Percentiles rank a stretch among this genome's conserved stretches.
These are phyloP conservation scores for Cyclotella sp. DNA, from an alignment of 108 stramenopile species.

Conservation along the genomic window DNA sequence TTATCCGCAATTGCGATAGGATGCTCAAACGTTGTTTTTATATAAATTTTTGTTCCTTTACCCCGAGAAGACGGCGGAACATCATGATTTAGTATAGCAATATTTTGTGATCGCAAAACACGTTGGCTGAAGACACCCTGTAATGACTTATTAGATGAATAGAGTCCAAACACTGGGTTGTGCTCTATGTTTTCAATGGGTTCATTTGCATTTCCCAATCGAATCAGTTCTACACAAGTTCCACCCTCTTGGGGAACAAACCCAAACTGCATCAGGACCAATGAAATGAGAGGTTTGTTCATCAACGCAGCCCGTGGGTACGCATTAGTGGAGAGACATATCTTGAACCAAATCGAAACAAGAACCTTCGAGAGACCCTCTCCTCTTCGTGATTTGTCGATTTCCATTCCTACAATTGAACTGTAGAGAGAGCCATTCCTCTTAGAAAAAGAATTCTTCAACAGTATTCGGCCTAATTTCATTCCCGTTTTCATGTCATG, in stretches of 20 bases:
- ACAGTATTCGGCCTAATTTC: slow-evolving; percentile 48
- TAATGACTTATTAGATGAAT: slow-evolving; percentile 38
- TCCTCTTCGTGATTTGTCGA: slow-evolving; percentile 33
- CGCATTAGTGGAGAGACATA: slow-evolving; percentile 39
- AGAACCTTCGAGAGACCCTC: slow-evolving; percentile 50
- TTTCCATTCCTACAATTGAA: slow-evolving; percentile 55
- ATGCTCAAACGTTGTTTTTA: slow-evolving; percentile 50
- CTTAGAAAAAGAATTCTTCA: slow-evolving; percentile 38
- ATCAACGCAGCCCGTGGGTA: slow-evolving; percentile 55
- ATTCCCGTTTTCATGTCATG: slow-evolving; percentile 22
- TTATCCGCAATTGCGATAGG: slow-evolving; percentile 37
- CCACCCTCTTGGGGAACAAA: slow-evolving; percentile 52
- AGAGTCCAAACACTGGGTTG: slow-evolving; percentile 34
- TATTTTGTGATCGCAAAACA: slow-evolving; percentile 41
- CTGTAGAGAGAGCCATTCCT: slow-evolving; percentile 14
- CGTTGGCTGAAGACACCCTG: slow-evolving; percentile 43
- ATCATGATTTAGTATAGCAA: slow-evolving; percentile 31
- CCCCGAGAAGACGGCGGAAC: slow-evolving; percentile 1
- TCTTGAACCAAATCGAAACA: slow-evolving; percentile 49
- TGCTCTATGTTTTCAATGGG: slow-evolving; percentile 1
- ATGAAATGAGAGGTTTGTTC: slow-evolving; percentile 53
- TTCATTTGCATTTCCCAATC: slow-evolving; percentile 23
- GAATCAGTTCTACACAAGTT: slow-evolving; percentile 31
- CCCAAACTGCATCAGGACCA: slow-evolving; percentile 43
- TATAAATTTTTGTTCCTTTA: slow-evolving; percentile 17